phyloP scores from a whole-genome alignment of 2,329 filamentous ascomycete species.

The Xylariaceae sp. region DNA sequence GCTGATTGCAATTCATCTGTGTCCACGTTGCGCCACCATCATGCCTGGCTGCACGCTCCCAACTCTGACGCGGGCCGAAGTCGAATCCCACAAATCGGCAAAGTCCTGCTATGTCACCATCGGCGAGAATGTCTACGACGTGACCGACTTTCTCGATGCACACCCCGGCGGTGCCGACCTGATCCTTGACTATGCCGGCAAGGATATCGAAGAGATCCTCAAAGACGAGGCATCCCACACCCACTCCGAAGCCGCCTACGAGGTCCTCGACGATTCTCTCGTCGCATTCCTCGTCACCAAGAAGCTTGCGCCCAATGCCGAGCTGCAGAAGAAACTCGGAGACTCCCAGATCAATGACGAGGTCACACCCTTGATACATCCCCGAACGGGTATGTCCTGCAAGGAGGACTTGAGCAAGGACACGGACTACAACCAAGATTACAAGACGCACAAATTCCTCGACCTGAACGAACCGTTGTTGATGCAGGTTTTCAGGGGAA shows the following conservation, averaged over 20 bases:
- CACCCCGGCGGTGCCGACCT: constrained; percentile 89
- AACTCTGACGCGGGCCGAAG: constrained; percentile 74
- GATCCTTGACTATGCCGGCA: constrained; percentile 84
- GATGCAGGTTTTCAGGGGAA: constrained; percentile 80
- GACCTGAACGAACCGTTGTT: constrained; percentile 83
- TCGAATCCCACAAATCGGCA: constrained; percentile 72
- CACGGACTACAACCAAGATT: constrained; percentile 73
- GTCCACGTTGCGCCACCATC: constrained; percentile 26
- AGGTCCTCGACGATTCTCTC: constrained; percentile 82
- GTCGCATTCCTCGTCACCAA: constrained; percentile 73
- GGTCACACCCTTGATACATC: constrained; percentile 38
- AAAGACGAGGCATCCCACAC: constrained; percentile 77
- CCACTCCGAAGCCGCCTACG: constrained; percentile 92
- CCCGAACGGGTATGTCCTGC: constrained; percentile 81
- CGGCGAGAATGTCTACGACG: constrained; percentile 87
- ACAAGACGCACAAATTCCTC: constrained; percentile 88
- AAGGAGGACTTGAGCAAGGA: constrained; percentile 84
- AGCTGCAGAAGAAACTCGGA: constrained; percentile 30
- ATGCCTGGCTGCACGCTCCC: constrained; percentile 84
- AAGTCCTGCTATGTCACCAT: constrained; percentile 92
- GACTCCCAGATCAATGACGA: constrained; percentile 34
- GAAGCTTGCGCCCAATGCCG: constrained; percentile 41
- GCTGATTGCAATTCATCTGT: no score
- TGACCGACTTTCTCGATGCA: constrained; percentile 84
- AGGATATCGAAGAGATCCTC: constrained; percentile 79